phyloP scores from a whole-genome alignment of 768 basidiomycete species.

The Naganishia kalamii region DNA sequence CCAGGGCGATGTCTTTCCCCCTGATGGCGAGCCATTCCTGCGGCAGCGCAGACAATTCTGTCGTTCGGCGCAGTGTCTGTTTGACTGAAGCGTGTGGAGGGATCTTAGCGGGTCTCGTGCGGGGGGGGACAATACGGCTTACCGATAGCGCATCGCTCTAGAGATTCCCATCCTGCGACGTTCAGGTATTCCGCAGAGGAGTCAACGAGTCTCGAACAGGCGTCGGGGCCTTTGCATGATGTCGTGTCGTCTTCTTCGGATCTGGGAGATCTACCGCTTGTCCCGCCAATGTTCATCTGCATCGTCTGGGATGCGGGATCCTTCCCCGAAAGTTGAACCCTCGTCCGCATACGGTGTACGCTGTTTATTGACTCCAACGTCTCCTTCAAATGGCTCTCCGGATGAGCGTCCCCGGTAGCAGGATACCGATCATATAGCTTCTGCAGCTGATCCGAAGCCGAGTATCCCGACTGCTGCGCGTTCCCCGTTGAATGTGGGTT shows the following conservation, averaged over 20 bases:
- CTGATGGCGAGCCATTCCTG: conserved; percentile 48
- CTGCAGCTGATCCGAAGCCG: conserved; percentile 28
- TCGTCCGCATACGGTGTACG: neutral
- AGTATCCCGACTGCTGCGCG: conserved; percentile 35
- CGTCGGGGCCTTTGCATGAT: no score
- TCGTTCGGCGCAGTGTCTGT: conserved; percentile 58
- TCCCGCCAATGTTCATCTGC: no score
- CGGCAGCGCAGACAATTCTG: conserved; percentile 52
- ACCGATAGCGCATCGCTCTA: neutral
- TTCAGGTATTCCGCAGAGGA: neutral
- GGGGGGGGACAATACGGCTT: neutral
- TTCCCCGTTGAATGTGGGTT: conserved; percentile 29
- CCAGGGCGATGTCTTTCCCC: conserved; percentile 40
- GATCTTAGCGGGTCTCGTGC: no score
- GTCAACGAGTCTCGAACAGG: no score
- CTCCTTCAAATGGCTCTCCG: conserved; percentile 4
- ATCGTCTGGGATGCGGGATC: neutral
- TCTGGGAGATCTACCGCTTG: no score
- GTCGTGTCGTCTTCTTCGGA: no score
- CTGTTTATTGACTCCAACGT: conserved; percentile 3
- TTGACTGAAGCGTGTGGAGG: conserved; percentile 50
- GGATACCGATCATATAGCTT: conserved; percentile 24
- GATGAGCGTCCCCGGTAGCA: neutral
- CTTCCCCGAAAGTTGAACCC: neutral
- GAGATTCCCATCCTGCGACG: neutral